Evolutionary conservation across 257 asterid genomes (phyloP).

Genomic region (Hygrophila difformis): DNA sequence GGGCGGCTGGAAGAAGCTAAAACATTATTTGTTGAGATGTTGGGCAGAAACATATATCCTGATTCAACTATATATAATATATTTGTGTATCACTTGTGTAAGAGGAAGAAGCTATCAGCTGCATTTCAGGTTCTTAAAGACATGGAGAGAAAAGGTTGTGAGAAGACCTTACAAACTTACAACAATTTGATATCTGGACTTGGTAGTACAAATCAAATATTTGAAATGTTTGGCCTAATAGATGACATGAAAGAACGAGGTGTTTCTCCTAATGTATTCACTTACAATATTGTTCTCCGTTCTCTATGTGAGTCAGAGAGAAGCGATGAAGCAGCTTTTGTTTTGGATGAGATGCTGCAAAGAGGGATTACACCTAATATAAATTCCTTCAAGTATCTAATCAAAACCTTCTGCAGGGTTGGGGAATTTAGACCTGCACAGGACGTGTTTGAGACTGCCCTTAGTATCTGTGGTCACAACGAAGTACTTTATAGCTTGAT

Average conservation of each 20-base stretch:
- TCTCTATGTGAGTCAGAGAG: constrained; percentile 63
- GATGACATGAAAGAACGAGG: constrained; percentile 90
- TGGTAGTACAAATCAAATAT: constrained; percentile 61
- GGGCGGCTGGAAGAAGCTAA: constrained; percentile 82
- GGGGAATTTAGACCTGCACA: constrained; percentile 92
- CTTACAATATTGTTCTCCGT: constrained; percentile 60
- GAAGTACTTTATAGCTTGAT: constrained; percentile 53
- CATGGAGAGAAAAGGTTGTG: constrained; percentile 86
- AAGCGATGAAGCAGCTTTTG: constrained; percentile 71
- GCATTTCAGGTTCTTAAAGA: constrained; percentile 96
- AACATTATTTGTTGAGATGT: constrained; percentile 73
- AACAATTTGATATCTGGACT: constrained; percentile 65
- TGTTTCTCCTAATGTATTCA: constrained; percentile 58
- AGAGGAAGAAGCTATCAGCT: constrained; percentile 73
- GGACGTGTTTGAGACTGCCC: constrained; percentile 59
- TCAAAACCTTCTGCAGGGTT: constrained; percentile 61
- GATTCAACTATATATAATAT: constrained; percentile 68
- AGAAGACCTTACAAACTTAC: constrained; percentile 67
- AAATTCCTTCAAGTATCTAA: constrained; percentile 50
- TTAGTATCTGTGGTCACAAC: constrained; percentile 53
- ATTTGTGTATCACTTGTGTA: constrained; percentile 52
- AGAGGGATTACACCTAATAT: constrained; percentile 56
- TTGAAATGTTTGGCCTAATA: constrained; percentile 80
- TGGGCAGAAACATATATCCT: constrained; percentile 59
- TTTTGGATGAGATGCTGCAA: constrained; percentile 80